Conservation (phyloP, 176 grass and related monocot genomes). For the Phragmites australis region DNA sequence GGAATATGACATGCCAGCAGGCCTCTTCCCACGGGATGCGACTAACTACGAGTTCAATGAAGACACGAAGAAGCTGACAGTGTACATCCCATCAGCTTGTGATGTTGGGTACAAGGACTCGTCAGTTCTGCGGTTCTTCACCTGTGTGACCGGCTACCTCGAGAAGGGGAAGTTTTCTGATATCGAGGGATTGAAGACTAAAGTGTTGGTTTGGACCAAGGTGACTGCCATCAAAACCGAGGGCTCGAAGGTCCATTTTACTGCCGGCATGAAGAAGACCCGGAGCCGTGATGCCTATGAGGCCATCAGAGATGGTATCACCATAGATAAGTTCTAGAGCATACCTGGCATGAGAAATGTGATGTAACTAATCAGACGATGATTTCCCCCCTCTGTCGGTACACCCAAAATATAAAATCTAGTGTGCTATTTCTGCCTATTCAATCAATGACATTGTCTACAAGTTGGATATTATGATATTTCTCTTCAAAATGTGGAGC, state of each 20-base stretch:
- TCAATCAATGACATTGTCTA: background rate
- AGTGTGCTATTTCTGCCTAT: background rate
- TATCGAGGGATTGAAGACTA: constrained; percentile 88
- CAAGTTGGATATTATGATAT: background rate
- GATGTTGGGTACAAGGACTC: constrained; percentile 96
- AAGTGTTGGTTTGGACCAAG: constrained; percentile 85
- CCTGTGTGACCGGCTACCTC: constrained; percentile 76
- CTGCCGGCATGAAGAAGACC: constrained; percentile 70
- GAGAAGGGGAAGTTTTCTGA: constrained; percentile 89
- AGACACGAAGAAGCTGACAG: constrained; percentile 71
- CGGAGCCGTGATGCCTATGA: constrained; percentile 79
- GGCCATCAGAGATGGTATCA: constrained; percentile 74
- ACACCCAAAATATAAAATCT: background rate
- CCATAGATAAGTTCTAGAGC: constrained; percentile 84
- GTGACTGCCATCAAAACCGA: constrained; percentile 68
- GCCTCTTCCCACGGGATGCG: constrained; percentile 79
- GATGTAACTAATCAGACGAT: constrained; percentile 38
- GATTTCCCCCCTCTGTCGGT: background rate
- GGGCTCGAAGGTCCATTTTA: constrained; percentile 83
- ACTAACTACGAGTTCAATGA: constrained; percentile 98
- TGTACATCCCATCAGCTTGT: constrained; percentile 72
- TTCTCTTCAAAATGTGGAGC: background rate
- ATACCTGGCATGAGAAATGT: constrained; percentile 12
- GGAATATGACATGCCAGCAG: constrained; percentile 80
- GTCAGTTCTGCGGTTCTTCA: constrained; percentile 83